Conservation (phyloP, 2,329 filamentous ascomycete species). For the Neonectria coccinea region DNA sequence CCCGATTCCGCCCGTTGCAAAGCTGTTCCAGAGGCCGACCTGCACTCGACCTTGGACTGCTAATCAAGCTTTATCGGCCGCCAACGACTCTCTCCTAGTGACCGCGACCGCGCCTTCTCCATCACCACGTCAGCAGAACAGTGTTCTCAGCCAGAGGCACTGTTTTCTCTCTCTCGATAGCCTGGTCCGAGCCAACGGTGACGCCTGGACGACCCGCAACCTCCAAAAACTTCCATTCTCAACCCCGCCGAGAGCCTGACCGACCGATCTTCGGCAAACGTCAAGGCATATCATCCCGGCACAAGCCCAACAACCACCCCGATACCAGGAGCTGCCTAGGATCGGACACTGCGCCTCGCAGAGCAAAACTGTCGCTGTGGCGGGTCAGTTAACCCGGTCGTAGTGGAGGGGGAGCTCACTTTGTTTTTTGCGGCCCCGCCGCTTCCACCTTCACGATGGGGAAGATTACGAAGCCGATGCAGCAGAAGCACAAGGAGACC, state of each 20-base stretch:
- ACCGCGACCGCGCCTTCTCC: conserved; percentile 19
- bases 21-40: conserved; percentile 54
- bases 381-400: conserved; percentile 52
- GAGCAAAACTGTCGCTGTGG: conserved; percentile 56
- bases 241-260: conserved; percentile 30
- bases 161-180: background rate
- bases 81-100: conserved; percentile 29
- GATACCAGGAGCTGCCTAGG: conserved; percentile 47
- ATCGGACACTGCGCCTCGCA: conserved; percentile 49
- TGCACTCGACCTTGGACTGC: conserved; percentile 55
- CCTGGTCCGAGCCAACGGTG: conserved; percentile 3
- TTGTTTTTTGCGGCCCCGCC: conserved; percentile 67
- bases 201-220: conserved; percentile 10
- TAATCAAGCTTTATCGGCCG: conserved; percentile 42
- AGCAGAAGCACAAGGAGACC: conserved; percentile 75
- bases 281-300: conserved; percentile 15
- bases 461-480: conserved; percentile 75
- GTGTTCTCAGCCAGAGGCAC: background rate
- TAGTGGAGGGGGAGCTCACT: conserved; percentile 69
- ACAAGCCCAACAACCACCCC: conserved; percentile 11
- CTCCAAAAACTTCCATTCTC: conserved; percentile 19
- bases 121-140: conserved; percentile 5
- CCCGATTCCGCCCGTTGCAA: conserved; percentile 42
- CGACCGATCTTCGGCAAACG: conserved; percentile 23
- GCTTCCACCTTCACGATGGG: conserved; percentile 71